Evolutionary conservation across 2,329 filamentous ascomycete genomes (phyloP).

Genomic region (Aspergillus fructus): DNA sequence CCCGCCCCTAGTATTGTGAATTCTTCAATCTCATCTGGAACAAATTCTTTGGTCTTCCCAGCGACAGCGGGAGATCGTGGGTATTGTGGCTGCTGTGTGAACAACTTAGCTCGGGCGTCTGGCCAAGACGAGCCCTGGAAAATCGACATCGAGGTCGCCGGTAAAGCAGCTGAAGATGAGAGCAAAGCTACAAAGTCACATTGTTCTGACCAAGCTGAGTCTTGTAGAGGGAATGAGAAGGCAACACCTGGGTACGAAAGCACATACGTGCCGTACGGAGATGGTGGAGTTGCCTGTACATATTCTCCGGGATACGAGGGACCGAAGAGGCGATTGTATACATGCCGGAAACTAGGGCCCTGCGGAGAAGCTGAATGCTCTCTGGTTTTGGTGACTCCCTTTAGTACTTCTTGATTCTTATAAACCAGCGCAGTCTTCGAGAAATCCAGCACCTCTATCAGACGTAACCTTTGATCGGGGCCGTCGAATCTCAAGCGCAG

Average conservation of each 20-base stretch:
- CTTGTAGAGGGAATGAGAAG: slow-evolving; percentile 80
- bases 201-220: slow-evolving; percentile 69
- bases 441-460: slow-evolving; percentile 91
- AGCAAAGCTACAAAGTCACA: slow-evolving; percentile 83
- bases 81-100: slow-evolving; percentile 71
- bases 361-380: slow-evolving; percentile 36
- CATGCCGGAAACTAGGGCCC: slow-evolving; percentile 79
- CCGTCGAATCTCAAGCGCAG: slow-evolving; percentile 90
- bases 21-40: slow-evolving; percentile 85
- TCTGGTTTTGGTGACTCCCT: slow-evolving; percentile 41
- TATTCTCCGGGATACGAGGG: slow-evolving; percentile 95
- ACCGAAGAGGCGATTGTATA: slow-evolving; percentile 91
- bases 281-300: slow-evolving; percentile 60
- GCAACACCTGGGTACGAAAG: slow-evolving; percentile 93
- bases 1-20: slow-evolving; percentile 77
- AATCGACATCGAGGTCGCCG: slow-evolving; percentile 83
- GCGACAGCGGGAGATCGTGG: slow-evolving; percentile 69
- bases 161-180: slow-evolving; percentile 71
- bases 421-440: slow-evolving; percentile 80
- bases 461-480: slow-evolving; percentile 81
- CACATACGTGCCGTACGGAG: slow-evolving; percentile 72
- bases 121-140: slow-evolving; percentile 91
- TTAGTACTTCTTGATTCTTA: slow-evolving; percentile 76
- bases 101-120: slow-evolving; percentile 73
- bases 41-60: slow-evolving; percentile 70